These are phyloP conservation scores for Phytomonas serpens DNA, from an alignment of 208 protist species.

Conservation along the genomic window DNA sequence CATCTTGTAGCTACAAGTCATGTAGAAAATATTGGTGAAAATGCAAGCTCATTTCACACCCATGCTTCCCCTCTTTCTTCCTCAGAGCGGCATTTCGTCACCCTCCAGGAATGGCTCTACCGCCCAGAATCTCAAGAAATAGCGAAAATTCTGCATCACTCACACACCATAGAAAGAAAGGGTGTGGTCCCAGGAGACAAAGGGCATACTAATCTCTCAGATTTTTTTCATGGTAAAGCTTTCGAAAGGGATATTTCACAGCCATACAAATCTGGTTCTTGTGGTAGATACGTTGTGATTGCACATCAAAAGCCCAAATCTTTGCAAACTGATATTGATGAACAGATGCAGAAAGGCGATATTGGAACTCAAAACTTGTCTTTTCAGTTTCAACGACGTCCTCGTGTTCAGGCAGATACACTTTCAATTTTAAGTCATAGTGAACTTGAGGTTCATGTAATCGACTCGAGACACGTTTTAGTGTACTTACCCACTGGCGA, in stretches of 20 bases:
- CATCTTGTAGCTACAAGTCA: background rate
- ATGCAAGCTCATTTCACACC: background rate
- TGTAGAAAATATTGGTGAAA: background rate
- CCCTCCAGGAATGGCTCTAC: background rate
- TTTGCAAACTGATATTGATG: background rate
- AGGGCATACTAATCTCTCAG: background rate
- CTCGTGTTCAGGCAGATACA: background rate
- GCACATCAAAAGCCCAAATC: background rate
- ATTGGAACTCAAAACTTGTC: background rate
- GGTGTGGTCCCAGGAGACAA: background rate
- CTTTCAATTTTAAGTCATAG: background rate
- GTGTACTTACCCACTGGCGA: slow-evolving; percentile 29
- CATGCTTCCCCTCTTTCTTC: background rate
- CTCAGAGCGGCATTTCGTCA: background rate
- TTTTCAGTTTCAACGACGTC: background rate
- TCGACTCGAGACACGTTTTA: slow-evolving; percentile 44
- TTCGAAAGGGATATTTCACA: background rate
- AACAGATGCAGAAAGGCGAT: background rate
- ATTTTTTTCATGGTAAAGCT: background rate
- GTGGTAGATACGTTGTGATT: background rate
- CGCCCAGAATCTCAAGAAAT: background rate
- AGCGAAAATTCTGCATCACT: background rate
- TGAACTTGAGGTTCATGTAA: slow-evolving; percentile 28
- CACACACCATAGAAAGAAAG: background rate
- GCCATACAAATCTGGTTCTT: background rate